Evolutionary conservation across 805 yeast genomes (phyloP), one percentile per base, ranked within the genome.

Genomic region (Yamadazyma akitaensis): DNA sequence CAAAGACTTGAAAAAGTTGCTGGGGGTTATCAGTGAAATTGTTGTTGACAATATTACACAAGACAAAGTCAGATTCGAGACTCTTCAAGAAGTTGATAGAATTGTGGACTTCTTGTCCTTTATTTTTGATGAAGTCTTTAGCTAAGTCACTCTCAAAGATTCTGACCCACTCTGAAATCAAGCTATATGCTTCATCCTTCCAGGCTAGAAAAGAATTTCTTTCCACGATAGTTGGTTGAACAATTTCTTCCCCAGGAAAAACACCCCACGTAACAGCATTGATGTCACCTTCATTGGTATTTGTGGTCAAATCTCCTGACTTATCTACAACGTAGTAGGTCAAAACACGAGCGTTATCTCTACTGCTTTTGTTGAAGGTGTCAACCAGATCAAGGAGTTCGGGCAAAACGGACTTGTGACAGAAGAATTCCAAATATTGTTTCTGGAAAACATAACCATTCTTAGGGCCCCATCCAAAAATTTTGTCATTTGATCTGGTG

Each of bases 221-320:
- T 64, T 92, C 98, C 17, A 92, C 97, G 62, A 92, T 89, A 0
- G 98, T 92, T 43, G 98, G 97, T 70, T 92, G 98, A 53, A 88
- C 76, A 44, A 92, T 86, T 68, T 92, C 97, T 60, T 85, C 85
- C 33, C 96, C 96, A 24, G 98, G 97, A 81, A 88, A 90, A 46
- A 91, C 89, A 53, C 98, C 98, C 98, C 98, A 92, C 16, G 98
- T 92, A 47, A 92, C 97, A 8, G 98, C 97, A 61, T 88, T 91
- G 53, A 95, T 90, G 51, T 82, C 85, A 32, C 83, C 88, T 38
- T 79, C 82, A 19, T 77, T 77, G 40, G 89, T 81, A 64, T 91
- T 91, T 42, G 96, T 80, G 16, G 62, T 52, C 44, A 90, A 70
- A 36, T 80, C 81, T 2, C 80, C 77, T 30, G 68, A 60, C 56